Evolutionary conservation across 2,329 filamentous ascomycete genomes (phyloP), one percentile per base, ranked within the genome.

Genomic region (Orbilia oligospora): DNA sequence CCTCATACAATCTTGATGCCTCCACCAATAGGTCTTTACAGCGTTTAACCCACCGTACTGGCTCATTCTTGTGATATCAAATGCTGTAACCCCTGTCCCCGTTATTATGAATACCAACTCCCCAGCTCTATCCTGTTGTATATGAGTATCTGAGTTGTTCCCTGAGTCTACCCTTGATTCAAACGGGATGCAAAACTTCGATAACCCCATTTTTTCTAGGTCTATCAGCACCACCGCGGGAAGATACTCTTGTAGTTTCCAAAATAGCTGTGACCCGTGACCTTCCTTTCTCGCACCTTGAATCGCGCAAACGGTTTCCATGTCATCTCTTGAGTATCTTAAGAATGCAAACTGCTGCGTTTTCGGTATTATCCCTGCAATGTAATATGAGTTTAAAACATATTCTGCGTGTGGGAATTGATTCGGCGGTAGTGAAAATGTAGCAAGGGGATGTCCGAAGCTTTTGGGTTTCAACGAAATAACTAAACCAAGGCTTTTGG

Each of bases 271-370:
- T n/a, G 22, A 20, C 6, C 36, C 36, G 27, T 46, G 8, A 0
- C 12, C 10, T 3, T 49, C 36, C 5, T 24, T 68, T 4, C 9
- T 36, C 9, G 10, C 18, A 10, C 24, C 18, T 1, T 22, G 18
- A 14, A 78, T 20, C 2, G 75, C 63, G 33, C 75, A 78, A 33
- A 78, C 75, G 0, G 75, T 78, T 1, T 68, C 68, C 36, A 72
- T 78, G 6, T 27, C 63, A 1, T 56, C 46, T 16, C 48, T 72
- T 6, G 53, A 46, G 18, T 78, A 78, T 38, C 68, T 44, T 16
- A 78, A 16, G 36, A 64, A 78, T n/a, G 48, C 63, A 18, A 78
- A 72, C 33, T 69, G 27, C 1, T 33, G 16, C 6, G 51, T 69
- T 3, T n/a, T 33, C 10, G 6, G 6, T 1, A 22, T 18, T 1